Evolutionary conservation across 192 early-diverging fungal species (phyloP), one percentile per base, ranked within the genome.

Genomic region (Pecoramyces ruminantium): DNA sequence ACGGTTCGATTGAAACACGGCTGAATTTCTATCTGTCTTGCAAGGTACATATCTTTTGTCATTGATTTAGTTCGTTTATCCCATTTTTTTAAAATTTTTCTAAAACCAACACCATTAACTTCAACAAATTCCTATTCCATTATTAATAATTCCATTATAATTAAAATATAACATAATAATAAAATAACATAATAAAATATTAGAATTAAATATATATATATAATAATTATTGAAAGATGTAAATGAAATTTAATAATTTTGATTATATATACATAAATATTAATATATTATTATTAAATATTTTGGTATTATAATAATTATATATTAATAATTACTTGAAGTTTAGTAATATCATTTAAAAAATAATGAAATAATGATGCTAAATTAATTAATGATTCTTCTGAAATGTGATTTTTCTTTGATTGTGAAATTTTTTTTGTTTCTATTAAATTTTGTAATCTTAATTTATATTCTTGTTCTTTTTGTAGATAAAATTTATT

Each of bases 81-180:
- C 96, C 96, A 99, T 86, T 99, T 99, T 85, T 99, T 99, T 79
- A 99, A 84, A 78, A 99, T 99, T 89, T 99, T 99, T 34, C 97
- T 87, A 84, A 99, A 99, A 30, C 97, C 98, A 27, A 93, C 95
- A 30, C 90, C 92, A 85, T 99, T 99, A 40, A 98, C 90, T 85
- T 98, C 95, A 40, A 99, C 95, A 87, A 96, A 99, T 90, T 95
- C 96, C 92, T 96, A 84, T 21, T 29, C 12, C 27, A 82, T 34
- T 11, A 16, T 3, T 12, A 28, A 14, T 77, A 30, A 14, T 34
- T 25, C n/a, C n/a, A n/a, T n/a, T n/a, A n/a, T n/a, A n/a, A n/a
- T n/a, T n/a, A n/a, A n/a, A n/a, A n/a, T n/a, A n/a, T n/a, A n/a
- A n/a, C n/a, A n/a, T n/a, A n/a, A n/a, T n/a, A n/a, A n/a, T n/a